Base-by-base conservation (phyloP, 768 basidiomycete genomes). In the Serendipita sp. region DNA sequence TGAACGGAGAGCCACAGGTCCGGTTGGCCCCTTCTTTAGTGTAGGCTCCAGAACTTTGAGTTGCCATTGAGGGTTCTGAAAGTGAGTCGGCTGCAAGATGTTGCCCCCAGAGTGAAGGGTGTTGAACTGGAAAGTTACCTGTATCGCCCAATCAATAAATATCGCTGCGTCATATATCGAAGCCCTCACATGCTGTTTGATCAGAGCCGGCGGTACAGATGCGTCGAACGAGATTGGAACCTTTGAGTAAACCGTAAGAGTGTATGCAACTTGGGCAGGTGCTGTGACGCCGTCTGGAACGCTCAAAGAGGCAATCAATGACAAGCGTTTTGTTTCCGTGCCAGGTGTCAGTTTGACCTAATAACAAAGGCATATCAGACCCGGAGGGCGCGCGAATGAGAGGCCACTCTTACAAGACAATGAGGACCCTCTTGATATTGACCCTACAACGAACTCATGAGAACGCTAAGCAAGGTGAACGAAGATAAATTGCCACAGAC, bases 31-130 rank as follows among this genome's bases (percentile, higher is more conserved):
- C 3, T 45, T n/a, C 6, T 64, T 11, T 16, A 18, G 66, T 10
- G 64, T 10, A 27, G 68, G 69, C 3, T 80, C 75, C 63, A 78
- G 75, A 18, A 95, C 74, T 4, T 74, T 78, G 13, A 97, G 75
- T 64, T 80, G 79, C 73, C 90, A 97, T 70, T 96, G 91, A 0
- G 94, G 94, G 70, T 97, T 98, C 58, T 81, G 73, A 84, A 95
- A 87, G 73, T 87, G 96, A 0, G 87, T 85, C 0, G 89, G 83
- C 67, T 83, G 77, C 3, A 82, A 81, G 64, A 84, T 81, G 70
- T 93, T 94, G 1, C 95, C 95, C 0, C 95, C 95, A 0, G 89
- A 81, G 33, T 83, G 90, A 67, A 50, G 48, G 6, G 48, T 8
- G 29, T 50, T 50, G 29, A 50, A 50, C 16, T 50, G 18, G 48